These are phyloP conservation scores for Sphagnum fallax DNA, from an alignment of 228 moss, liverwort and hornwort genomes.

Conservation along the genomic window DNA sequence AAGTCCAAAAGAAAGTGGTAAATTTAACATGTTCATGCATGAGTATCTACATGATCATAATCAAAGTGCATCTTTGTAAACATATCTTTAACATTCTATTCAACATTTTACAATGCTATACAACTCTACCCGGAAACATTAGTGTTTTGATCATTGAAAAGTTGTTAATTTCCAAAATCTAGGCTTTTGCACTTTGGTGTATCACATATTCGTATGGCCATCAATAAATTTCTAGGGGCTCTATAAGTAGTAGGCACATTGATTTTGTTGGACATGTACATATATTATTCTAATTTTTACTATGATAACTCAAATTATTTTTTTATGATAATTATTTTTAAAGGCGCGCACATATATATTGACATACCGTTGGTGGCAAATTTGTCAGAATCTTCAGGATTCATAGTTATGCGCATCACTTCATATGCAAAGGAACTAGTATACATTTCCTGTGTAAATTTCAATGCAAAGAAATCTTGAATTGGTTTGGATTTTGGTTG, in stretches of 20 bases:
- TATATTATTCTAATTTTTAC: background rate
- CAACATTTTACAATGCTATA: too few relatives aligned
- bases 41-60: too few relatives aligned
- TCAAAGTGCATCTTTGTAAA: too few relatives aligned
- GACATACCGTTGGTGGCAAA: conserved; percentile 68
- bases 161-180: too few relatives aligned
- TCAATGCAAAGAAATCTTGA: background rate
- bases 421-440: conserved; percentile 45
- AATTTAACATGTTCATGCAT: too few relatives aligned
- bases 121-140: too few relatives aligned
- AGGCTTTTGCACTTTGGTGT: too few relatives aligned
- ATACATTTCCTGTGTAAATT: conserved; percentile 31
- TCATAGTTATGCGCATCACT: conserved; percentile 61
- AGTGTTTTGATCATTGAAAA: too few relatives aligned
- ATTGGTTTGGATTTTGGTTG: background rate
- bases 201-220: background rate
- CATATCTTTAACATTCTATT: too few relatives aligned
- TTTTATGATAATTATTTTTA: background rate
- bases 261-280: background rate
- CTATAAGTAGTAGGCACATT: background rate
- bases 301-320: background rate
- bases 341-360: background rate
- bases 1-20: too few relatives aligned
- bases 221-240: background rate
- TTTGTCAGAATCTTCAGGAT: conserved; percentile 52